Percentiles rank a stretch among this genome's conserved stretches.
These are phyloP conservation scores for Xylaria arbuscula DNA, from an alignment of 2,329 filamentous ascomycete species.

Conservation along the genomic window DNA sequence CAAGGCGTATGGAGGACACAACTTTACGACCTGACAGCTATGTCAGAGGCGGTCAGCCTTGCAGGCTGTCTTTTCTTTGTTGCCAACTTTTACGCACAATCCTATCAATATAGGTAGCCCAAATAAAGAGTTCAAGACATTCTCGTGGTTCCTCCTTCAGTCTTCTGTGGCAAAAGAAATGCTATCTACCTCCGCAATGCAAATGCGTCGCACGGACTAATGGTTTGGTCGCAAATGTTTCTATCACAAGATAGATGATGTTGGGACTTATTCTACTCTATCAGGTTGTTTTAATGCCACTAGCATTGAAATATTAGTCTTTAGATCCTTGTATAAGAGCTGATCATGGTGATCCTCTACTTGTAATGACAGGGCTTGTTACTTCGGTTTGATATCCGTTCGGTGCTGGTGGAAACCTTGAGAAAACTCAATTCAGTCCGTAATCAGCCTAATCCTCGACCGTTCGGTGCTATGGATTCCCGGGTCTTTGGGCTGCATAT, in stretches of 20 bases:
- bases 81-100: neutral
- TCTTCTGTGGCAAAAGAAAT: conserved; percentile 10
- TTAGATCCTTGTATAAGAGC: neutral
- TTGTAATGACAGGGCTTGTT: neutral
- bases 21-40: conserved; percentile 11
- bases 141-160: neutral
- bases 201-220: no score
- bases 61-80: conserved; percentile 31
- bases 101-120: conserved; percentile 11
- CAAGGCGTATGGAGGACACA: conserved; percentile 27
- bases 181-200: no score
- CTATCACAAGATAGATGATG: no score
- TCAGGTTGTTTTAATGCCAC: neutral
- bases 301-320: neutral
- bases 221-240: no score
- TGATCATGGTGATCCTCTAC: neutral
- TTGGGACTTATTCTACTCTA: no score
- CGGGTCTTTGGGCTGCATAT: conserved; percentile 22
- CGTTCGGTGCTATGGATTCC: conserved; percentile 10
- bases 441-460: conserved; percentile 26
- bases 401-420: neutral
- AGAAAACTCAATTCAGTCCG: conserved; percentile 8
- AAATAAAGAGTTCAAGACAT: neutral
- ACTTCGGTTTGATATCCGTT: conserved; percentile 2
- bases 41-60: conserved; percentile 4